Evolutionary conservation across 2,329 filamentous ascomycete genomes (phyloP), one percentile per base, ranked within the genome.

Genomic region (Corinectria fuckeliana): DNA sequence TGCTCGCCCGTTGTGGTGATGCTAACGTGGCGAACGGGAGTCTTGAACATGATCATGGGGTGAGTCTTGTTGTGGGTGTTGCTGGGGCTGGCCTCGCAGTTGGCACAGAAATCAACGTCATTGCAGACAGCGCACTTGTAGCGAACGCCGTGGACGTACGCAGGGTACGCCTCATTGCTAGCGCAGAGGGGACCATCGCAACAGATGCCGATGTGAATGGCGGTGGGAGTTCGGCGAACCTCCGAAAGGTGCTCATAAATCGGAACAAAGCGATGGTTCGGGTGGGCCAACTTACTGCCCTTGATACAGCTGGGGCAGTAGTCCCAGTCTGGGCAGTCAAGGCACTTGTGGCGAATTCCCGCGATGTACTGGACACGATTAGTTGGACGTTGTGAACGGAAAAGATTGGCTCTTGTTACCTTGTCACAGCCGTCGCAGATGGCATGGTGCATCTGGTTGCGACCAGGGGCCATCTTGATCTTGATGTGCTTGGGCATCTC

Each of bases 91-190:
- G 94, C 92, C 80, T 99, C 96, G 79, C 95, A 99, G 72, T 86
- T 91, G 72, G 91, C 92, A 75, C 95, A 99, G 81, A 97, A 97
- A 77, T 99, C 95, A 30, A 90, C 90, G 75, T 99, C 93, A 72
- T 96, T 85, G 81, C 95, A 99, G 56, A 99, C 90, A 51, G 94
- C 92, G 74, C 95, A 99, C 87, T 99, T 99, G 85, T 95, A 99
- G 64, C 95, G 91, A 61, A 90, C 85, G 50, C 95, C 96, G 53
- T 84, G 83, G 70, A 99, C 97, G 78, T 93, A 97, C 32, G 80
- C 86, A 82, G 72, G 81, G 73, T 74, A 82, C 67, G 70, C 82
- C 68, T 77, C 81, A 16, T 63, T 81, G 69, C 80, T 78, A 60
- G 84, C 84, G 84, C 95, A 99, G 41, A 97, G 84, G 21, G 93